Percentiles rank a stretch among this genome's conserved stretches.
Evolutionary conservation across 1,139 yeast genomes (phyloP).

Genomic region (Martiniozyma asiatica): DNA sequence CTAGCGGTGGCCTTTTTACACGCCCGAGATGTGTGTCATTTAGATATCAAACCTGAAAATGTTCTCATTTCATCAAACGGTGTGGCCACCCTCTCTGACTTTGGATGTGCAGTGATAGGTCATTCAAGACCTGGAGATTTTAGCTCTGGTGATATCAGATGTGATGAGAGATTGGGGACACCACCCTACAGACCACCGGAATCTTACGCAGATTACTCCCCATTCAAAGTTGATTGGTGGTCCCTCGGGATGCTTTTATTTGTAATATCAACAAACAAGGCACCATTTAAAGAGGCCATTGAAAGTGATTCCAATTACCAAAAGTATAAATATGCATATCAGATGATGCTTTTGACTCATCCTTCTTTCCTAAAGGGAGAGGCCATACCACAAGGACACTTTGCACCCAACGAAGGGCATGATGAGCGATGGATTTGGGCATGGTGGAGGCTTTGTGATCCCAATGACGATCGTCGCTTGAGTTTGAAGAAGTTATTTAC

Average conservation of each 20-base stretch:
- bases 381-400: constrained; percentile 22
- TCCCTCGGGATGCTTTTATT: constrained; percentile 58
- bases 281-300: constrained; percentile 48
- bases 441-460: constrained; percentile 70
- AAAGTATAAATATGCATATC: constrained; percentile 44
- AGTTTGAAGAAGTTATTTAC: constrained; percentile 38
- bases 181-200: constrained; percentile 79
- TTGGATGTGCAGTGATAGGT: constrained; percentile 61
- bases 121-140: constrained; percentile 46
- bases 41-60: constrained; percentile 60
- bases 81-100: constrained; percentile 59
- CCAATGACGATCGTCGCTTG: constrained; percentile 41
- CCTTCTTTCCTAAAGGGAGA: constrained; percentile 13
- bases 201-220: constrained; percentile 43
- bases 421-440: constrained; percentile 47
- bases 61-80: constrained; percentile 46
- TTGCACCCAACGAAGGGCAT: constrained; percentile 48
- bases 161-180: constrained; percentile 52
- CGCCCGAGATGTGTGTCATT: constrained; percentile 45
- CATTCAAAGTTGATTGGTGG: constrained; percentile 63
- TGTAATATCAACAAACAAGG: constrained; percentile 44
- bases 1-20: constrained; percentile 45
- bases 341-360: constrained; percentile 27
- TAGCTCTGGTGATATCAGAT: constrained; percentile 32
- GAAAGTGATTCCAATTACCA: constrained; percentile 41